Conservation (phyloP, 345 rosid species). For the Rhodamnia argentea region DNA sequence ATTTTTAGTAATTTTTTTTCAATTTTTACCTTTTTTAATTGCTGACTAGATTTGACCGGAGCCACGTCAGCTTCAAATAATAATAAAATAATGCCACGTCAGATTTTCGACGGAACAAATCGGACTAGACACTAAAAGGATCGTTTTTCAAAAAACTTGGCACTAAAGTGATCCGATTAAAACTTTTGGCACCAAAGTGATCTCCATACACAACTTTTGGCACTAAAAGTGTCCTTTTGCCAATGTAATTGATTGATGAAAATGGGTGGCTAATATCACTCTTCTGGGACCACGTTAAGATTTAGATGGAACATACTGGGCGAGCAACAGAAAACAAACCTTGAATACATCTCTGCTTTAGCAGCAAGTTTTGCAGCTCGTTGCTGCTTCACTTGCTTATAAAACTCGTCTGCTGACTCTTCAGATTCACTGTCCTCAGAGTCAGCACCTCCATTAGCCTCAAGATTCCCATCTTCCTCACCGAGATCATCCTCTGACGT, state of each 20-base stretch:
- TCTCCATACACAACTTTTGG: no score
- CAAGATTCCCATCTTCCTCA: slow-evolving; percentile 14
- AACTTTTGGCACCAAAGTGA: no score
- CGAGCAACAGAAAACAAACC: slow-evolving; percentile 21
- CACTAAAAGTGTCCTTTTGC: no score
- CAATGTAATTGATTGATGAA: neutral
- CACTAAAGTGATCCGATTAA: no score
- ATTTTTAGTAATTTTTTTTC: no score
- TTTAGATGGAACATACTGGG: neutral
- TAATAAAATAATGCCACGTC: no score
- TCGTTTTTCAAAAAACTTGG: no score
- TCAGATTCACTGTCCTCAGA: slow-evolving; percentile 21
- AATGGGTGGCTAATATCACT: neutral
- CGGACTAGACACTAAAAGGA: no score
- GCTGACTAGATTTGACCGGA: no score
- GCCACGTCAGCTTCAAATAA: no score
- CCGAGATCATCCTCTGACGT: slow-evolving; percentile 45
- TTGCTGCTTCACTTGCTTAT: slow-evolving; percentile 41
- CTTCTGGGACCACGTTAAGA: neutral
- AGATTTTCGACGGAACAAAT: no score
- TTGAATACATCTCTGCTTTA: slow-evolving; percentile 52
- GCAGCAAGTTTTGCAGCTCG: slow-evolving; percentile 54
- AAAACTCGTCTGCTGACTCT: slow-evolving; percentile 55
- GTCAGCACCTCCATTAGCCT: slow-evolving; percentile 17
- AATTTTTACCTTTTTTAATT: no score